A percentile compares a stretch with the other conserved stretches of the same genome.
Conservation (phyloP, 345 rosid genomes). For the Balakata baccata region DNA sequence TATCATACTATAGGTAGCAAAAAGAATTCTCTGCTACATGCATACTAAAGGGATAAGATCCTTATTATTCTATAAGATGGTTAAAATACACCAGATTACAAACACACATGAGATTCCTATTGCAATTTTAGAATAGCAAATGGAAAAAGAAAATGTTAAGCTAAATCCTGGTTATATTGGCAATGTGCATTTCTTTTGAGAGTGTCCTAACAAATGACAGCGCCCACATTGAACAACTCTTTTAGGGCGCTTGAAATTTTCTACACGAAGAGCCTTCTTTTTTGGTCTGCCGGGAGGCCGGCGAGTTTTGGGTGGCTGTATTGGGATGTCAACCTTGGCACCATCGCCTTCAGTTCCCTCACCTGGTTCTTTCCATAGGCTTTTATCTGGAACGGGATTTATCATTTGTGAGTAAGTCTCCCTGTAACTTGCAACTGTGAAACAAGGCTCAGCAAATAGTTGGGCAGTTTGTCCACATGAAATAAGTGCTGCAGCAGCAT, state of each 20-base stretch:
- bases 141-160: slow-evolving; percentile 4
- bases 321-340: slow-evolving; percentile 48
- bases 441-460: slow-evolving; percentile 78
- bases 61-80: slow-evolving; percentile 26
- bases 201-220: slow-evolving; percentile 96
- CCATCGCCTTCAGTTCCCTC: slow-evolving; percentile 62
- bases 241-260: slow-evolving; percentile 91
- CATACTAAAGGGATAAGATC: slow-evolving; percentile 17
- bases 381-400: slow-evolving; percentile 62
- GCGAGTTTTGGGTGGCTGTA: slow-evolving; percentile 85
- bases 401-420: slow-evolving; percentile 76
- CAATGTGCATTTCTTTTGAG: slow-evolving; percentile 96
- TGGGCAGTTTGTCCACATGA: slow-evolving; percentile 85
- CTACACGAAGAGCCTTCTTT: slow-evolving; percentile 89
- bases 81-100: slow-evolving; percentile 42
- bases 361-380: slow-evolving; percentile 59
- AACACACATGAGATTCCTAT: slow-evolving; percentile 24
- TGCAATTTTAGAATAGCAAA: slow-evolving; percentile 21
- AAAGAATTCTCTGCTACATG: not conserved
- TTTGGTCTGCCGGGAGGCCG: slow-evolving; percentile 98
- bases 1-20: not conserved
- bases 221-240: slow-evolving; percentile 97
- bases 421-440: slow-evolving; percentile 66
- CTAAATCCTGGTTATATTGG: slow-evolving; percentile 51
- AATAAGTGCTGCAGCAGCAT: slow-evolving; percentile 92